A percentile compares a stretch with the other conserved stretches of the same genome.
Evolutionary conservation across 2,329 filamentous ascomycete species (phyloP).

Genomic region (Byssothecium circinans): DNA sequence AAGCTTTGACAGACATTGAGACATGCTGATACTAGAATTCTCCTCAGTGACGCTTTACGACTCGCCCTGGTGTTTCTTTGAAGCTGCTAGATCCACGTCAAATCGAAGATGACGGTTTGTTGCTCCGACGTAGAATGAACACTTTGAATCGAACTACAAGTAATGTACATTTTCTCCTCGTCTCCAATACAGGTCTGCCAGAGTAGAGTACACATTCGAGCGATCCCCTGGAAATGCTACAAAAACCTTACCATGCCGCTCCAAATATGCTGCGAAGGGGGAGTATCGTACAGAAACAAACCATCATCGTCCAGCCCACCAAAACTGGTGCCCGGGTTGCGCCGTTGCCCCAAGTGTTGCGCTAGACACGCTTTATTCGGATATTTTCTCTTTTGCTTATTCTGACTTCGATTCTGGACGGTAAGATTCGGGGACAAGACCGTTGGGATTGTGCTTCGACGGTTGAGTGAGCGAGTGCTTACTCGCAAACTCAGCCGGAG

Average conservation of each 20-base stretch:
- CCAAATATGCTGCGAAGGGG: conserved; percentile 9
- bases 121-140: too few relatives aligned
- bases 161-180: conserved; percentile 10
- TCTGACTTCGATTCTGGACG: conserved; percentile 22
- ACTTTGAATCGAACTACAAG: too few relatives aligned
- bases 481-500: conserved; percentile 1
- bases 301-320: neutral
- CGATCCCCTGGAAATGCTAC: conserved; percentile 9
- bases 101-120: too few relatives aligned
- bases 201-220: conserved; percentile 4
- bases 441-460: conserved; percentile 7
- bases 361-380: too few relatives aligned
- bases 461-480: conserved; percentile 20
- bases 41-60: too few relatives aligned
- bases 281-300: conserved; percentile 7
- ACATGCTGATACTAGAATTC: too few relatives aligned
- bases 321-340: too few relatives aligned
- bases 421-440: conserved; percentile 11
- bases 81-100: too few relatives aligned
- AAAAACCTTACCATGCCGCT: conserved; percentile 6
- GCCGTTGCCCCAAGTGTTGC: too few relatives aligned
- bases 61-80: too few relatives aligned
- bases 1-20: too few relatives aligned
- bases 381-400: conserved; percentile 26
- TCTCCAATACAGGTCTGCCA: neutral